Evolutionary conservation across 306 rosid genomes (phyloP), one percentile per base, ranked within the genome.

Genomic region (Glycine latifolia): DNA sequence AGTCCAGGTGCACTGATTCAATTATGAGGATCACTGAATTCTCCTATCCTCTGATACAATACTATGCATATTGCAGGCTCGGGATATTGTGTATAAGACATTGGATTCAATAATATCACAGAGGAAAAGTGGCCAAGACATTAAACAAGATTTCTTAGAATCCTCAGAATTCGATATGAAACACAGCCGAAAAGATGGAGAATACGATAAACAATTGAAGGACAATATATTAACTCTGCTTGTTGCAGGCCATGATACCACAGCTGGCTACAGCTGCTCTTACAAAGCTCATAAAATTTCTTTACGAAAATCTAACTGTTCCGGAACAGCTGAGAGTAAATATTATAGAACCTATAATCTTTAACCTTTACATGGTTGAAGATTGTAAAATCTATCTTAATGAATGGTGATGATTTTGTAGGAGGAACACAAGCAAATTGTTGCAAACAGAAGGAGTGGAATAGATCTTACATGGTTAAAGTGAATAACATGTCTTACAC

Each of bases 191-290:
- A 76, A 58, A 55, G 76, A 60, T 58, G 80, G 53, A 73, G 85
- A 78, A 77, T 80, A 84, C 1, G 83, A 87, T 84, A 77, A 78
- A 73, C 97, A 94, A 63, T 62, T 94, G 89, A 94, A 90, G 73
- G 98, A 93, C 87, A 93, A 91, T 52, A 85, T 91, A 59, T 67
- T 91, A 43, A 93, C 98, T 71, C 81, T 91, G 69, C 86, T 91
- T 12, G 88, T 94, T 84, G 98, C 98, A 60, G 97, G 98, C 39
- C 97, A 91, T 82, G 94, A 90, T 62, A 91, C 98, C 48, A 94
- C 98, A 6, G 91, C 97, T 48, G 94, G 20, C 20, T 20, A 20
- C 20, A 20, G 20, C 20, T 77, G 94, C 89, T 79, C 97, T 90
- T 56, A 91, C 97, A 20, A 91, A 94, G 97, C 73, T 94, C 8